These are phyloP conservation scores for Mycena vitilis DNA, from an alignment of 768 basidiomycete species.

Conservation along the genomic window DNA sequence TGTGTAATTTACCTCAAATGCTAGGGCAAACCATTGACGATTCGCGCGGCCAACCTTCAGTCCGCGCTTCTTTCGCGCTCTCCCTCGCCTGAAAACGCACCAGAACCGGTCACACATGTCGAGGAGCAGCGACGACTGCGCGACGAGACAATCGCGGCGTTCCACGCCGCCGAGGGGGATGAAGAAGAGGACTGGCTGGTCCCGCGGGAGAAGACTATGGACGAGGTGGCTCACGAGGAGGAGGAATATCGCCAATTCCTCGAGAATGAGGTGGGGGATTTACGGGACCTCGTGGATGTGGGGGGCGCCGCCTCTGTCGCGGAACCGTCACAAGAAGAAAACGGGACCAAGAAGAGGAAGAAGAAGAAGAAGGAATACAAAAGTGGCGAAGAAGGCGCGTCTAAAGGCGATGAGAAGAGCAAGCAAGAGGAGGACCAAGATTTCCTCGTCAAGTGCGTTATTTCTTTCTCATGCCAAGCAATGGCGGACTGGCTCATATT, in stretches of 20 bases:
- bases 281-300: slow-evolving; percentile 74
- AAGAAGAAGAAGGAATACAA: slow-evolving; percentile 58
- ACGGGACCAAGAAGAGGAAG: slow-evolving; percentile 43
- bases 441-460: slow-evolving; percentile 87
- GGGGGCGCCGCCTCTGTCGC: slow-evolving; percentile 40
- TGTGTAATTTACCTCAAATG: not conserved
- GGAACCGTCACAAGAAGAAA: slow-evolving; percentile 39
- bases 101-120: slow-evolving; percentile 66
- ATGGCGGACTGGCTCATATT: slow-evolving; percentile 8
- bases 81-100: slow-evolving; percentile 63
- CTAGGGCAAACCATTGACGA: slow-evolving; percentile 78
- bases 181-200: slow-evolving; percentile 78
- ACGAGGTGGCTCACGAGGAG: slow-evolving; percentile 82
- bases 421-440: slow-evolving; percentile 83
- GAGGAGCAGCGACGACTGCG: slow-evolving; percentile 83
- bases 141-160: slow-evolving; percentile 86
- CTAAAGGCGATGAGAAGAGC: slow-evolving; percentile 26
- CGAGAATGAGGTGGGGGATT: slow-evolving; percentile 83
- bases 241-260: slow-evolving; percentile 89
- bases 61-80: slow-evolving; percentile 72
- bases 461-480: not conserved
- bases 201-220: slow-evolving; percentile 80
- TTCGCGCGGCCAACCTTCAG: slow-evolving; percentile 79
- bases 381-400: slow-evolving; percentile 50
- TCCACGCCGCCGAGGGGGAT: slow-evolving; percentile 65